These are phyloP conservation scores for Mycena chlorophos DNA, from an alignment of 768 basidiomycete genomes.

Conservation along the genomic window DNA sequence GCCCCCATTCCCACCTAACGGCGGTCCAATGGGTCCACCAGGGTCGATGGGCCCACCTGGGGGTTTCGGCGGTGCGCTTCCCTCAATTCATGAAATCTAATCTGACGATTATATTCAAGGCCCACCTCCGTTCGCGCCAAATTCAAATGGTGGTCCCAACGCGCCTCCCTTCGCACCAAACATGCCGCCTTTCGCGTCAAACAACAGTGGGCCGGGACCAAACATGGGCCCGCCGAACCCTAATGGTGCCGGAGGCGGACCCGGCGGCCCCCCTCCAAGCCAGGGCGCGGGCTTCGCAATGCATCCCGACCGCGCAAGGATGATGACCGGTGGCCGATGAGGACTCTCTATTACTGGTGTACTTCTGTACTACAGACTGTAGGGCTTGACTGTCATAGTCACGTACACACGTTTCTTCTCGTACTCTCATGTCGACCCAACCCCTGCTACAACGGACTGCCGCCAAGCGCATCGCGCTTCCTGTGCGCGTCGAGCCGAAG, in stretches of 20 bases:
- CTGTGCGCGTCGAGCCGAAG: constrained; percentile 91
- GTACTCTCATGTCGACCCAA: constrained; percentile 88
- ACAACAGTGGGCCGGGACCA: constrained; percentile 32
- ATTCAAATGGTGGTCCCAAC: constrained; percentile 43
- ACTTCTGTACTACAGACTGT: too few species aligned
- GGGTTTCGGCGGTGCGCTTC: too few species aligned
- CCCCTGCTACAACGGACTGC: constrained; percentile 95
- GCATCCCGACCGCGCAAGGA: constrained; percentile 80
- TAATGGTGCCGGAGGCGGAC: constrained; percentile 38
- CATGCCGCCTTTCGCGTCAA: too few species aligned
- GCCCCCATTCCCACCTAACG: too few species aligned
- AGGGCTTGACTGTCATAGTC: too few species aligned
- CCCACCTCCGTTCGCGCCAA: constrained; percentile 54
- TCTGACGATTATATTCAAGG: constrained; percentile 21
- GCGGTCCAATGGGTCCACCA: constrained; percentile 48
- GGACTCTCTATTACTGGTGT: background rate
- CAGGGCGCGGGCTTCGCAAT: too few species aligned
- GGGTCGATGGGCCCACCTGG: constrained; percentile 45
- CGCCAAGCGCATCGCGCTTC: constrained; percentile 93
- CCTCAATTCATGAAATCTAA: too few species aligned
- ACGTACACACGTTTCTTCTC: constrained; percentile 12
- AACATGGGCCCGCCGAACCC: constrained; percentile 30
- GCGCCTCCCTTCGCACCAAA: too few species aligned
- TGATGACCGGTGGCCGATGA: constrained; percentile 52
- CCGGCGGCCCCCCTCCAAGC: too few species aligned